Conservation (phyloP, 129 eudicot species). For the Silybum marianum region DNA sequence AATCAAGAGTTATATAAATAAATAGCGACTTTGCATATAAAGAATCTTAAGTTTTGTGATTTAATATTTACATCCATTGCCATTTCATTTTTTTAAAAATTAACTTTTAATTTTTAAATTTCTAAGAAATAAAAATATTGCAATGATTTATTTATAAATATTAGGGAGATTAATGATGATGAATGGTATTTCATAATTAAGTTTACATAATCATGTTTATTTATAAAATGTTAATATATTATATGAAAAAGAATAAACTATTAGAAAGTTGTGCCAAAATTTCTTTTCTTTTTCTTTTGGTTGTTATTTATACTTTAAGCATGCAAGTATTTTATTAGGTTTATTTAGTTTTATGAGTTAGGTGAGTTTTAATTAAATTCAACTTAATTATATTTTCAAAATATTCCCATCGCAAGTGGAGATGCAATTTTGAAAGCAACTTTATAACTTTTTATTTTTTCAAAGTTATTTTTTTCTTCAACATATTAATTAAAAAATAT, state of each 20-base stretch:
- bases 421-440: constrained; percentile 26
- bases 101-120: background rate
- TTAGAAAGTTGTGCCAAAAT: background rate
- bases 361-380: constrained; percentile 21
- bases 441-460: constrained; percentile 8
- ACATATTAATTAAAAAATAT: background rate
- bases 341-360: constrained; percentile 21
- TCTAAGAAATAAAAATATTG: background rate
- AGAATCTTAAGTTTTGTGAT: background rate
- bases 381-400: constrained; percentile 13
- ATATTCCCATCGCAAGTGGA: constrained; percentile 28
- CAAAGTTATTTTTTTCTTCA: background rate
- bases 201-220: background rate
- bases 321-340: constrained; percentile 16
- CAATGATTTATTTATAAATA: background rate
- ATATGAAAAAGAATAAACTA: background rate
- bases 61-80: background rate
- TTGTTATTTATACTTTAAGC: constrained; percentile 18
- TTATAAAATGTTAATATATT: background rate
- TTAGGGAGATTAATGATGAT: background rate
- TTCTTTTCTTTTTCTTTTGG: background rate
- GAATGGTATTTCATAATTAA: background rate
- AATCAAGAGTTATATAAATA: background rate
- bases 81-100: background rate
- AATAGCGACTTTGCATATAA: background rate